These are phyloP conservation scores for Trichoderma citrinoviride DNA, from an alignment of 2,329 filamentous ascomycete genomes.

Conservation along the genomic window DNA sequence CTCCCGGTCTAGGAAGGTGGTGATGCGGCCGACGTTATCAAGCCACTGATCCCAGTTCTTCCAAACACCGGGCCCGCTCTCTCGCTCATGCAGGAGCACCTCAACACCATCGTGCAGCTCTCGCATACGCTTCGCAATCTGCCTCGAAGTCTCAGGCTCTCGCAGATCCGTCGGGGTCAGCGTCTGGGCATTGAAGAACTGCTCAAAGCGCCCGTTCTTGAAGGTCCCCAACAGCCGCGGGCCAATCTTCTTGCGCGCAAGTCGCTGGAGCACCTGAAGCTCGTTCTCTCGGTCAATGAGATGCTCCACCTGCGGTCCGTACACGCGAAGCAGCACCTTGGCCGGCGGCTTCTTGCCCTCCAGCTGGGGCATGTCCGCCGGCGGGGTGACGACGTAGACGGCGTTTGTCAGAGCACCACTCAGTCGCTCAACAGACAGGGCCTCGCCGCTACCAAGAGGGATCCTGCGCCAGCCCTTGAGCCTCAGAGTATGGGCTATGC, in stretches of 20 bases:
- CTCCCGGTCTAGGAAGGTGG: slow-evolving; percentile 57
- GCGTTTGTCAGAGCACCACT: slow-evolving; percentile 95
- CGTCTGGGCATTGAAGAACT: slow-evolving; percentile 83
- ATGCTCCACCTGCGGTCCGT: slow-evolving; percentile 92
- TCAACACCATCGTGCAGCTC: slow-evolving; percentile 94
- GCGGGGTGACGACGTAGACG: slow-evolving; percentile 89
- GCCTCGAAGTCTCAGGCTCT: slow-evolving; percentile 76
- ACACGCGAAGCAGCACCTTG: slow-evolving; percentile 86
- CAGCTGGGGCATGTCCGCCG: slow-evolving; percentile 53
- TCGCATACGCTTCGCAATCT: slow-evolving; percentile 96
- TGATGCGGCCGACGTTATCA: slow-evolving; percentile 59
- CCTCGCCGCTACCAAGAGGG: slow-evolving; percentile 65
- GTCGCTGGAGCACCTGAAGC: slow-evolving; percentile 76
- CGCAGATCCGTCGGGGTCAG: slow-evolving; percentile 75
- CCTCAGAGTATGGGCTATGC: slow-evolving; percentile 80
- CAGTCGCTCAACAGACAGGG: slow-evolving; percentile 69
- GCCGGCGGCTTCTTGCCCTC: slow-evolving; percentile 47
- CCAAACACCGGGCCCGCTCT: slow-evolving; percentile 79
- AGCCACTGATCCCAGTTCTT: slow-evolving; percentile 95
- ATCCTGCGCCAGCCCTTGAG: slow-evolving; percentile 91
- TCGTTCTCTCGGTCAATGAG: slow-evolving; percentile 93
- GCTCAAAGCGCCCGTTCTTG: slow-evolving; percentile 90
- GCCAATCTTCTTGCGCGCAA: slow-evolving; percentile 90
- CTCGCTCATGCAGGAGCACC: slow-evolving; percentile 71
- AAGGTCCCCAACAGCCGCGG: slow-evolving; percentile 90